Evolutionary conservation across 2,329 filamentous ascomycete genomes (phyloP), one percentile per base, ranked within the genome.

Genomic region (Ceratocystis albifundus): DNA sequence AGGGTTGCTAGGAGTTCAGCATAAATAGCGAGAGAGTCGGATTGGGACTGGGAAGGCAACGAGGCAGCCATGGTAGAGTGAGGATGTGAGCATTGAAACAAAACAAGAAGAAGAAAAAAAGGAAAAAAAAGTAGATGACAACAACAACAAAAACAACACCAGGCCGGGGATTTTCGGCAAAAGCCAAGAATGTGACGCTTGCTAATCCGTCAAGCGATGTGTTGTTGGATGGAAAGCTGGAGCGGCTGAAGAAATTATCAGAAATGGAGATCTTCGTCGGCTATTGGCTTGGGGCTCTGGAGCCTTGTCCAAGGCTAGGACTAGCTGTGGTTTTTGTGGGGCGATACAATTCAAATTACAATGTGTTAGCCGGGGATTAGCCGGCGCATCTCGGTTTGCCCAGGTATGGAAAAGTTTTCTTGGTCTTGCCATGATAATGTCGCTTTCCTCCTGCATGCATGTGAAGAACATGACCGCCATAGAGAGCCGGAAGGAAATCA

Each of bases 1-100:
- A 88, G 85, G 68, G 87, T 86, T 32, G 80, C 76, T 2, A 88
- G 79, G 1, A 87, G 78, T 74, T 88, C 86, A 4, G 85, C 84
- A 71, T 88, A 87, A 25, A 88, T 77, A 12, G 66, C 44, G n/a
- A 65, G 22, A 15, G 64, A 57, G 36, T 63, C 61, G 10, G 64
- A 62, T 41, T 41, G 36, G 36, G 36, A 41, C 4, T 41, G 36
- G 22, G 64, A 22, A 36, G 41, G 41, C 30, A 25, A 8, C 15
- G 61, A 48, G 12, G 25, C 6, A 30, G 28, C 30, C 55, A 59
- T 59, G 28, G 3, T 59, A 28, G 15, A 28, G 15, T 20, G 55
- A 32, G 17, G 28, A 2, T 36, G 55, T 20, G 55, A 15, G 53
- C 17, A 30, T 32, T 36, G 12, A 17, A 59, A 28, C 32, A n/a